Percentiles rank a stretch among this genome's conserved stretches.
Conservation (phyloP, 371 early-diverging fungal genomes). For the Mortierella sp. region DNA sequence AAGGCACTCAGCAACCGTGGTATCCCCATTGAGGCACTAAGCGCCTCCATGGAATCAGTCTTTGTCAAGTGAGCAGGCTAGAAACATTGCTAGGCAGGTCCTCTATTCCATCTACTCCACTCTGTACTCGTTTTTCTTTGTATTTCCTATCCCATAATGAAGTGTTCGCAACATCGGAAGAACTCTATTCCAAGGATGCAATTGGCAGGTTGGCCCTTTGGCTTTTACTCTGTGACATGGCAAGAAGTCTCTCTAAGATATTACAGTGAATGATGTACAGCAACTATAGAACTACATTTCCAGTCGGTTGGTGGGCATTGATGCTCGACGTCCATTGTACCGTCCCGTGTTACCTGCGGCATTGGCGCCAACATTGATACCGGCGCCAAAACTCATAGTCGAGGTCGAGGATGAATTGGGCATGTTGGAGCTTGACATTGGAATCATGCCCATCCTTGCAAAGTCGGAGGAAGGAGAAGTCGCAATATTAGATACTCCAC, state of each 20-base stretch:
- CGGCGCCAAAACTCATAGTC: neutral
- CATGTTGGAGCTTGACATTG: conserved; percentile 6
- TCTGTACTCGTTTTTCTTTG: neutral
- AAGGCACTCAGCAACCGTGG: conserved; percentile 9
- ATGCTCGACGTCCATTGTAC: conserved; percentile 42
- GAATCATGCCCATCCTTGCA: conserved; percentile 5
- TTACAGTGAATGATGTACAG: too few species aligned
- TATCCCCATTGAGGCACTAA: conserved; percentile 20
- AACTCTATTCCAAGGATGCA: too few species aligned
- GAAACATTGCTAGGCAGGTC: too few species aligned
- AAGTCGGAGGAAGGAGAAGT: neutral
- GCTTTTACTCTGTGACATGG: too few species aligned
- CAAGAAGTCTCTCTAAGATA: too few species aligned
- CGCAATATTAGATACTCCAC: too few species aligned
- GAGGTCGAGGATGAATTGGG: neutral
- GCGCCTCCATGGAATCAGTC: conserved; percentile 38
- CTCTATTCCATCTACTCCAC: neutral
- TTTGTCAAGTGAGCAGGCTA: conserved; percentile 28
- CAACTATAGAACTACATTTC: conserved; percentile 29
- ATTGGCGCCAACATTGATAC: neutral
- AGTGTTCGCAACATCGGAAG: too few species aligned
- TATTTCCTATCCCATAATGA: neutral
- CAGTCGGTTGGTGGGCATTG: conserved; percentile 48
- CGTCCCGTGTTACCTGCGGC: conserved; percentile 2
- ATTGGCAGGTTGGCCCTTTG: too few species aligned